These are phyloP conservation scores for Mortierella sp. DNA, from an alignment of 371 early-diverging fungal genomes.

Conservation along the genomic window DNA sequence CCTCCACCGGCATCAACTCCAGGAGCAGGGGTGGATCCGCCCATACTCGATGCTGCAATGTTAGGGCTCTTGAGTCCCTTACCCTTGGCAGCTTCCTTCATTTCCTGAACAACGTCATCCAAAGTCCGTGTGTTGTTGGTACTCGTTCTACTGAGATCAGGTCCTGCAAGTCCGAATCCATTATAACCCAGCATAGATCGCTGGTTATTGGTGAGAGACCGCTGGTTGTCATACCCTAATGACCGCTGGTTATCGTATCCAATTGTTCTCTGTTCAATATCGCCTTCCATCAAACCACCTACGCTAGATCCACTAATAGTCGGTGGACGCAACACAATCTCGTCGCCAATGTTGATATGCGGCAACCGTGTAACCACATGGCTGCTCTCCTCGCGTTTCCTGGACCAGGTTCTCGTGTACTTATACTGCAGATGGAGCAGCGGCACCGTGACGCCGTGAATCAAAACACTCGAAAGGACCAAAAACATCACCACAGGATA, in stretches of 20 bases:
- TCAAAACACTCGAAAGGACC: constrained; percentile 82
- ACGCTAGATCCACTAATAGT: constrained; percentile 19
- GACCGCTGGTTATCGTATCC: constrained; percentile 32
- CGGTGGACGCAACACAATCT: constrained; percentile 51
- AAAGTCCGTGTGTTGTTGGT: constrained; percentile 35
- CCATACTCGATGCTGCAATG: not conserved
- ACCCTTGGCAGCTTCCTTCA: constrained; percentile 44
- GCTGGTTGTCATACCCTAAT: constrained; percentile 18
- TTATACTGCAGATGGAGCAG: constrained; percentile 72
- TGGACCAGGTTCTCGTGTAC: constrained; percentile 61
- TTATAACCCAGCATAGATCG: not conserved
- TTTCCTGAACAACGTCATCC: constrained; percentile 51
- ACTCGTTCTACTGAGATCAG: constrained; percentile 34
- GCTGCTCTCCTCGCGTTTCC: constrained; percentile 51
- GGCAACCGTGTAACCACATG: constrained; percentile 58
- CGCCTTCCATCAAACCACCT: constrained; percentile 18
- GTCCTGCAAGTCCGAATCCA: constrained; percentile 15
- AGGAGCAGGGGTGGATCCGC: not conserved
- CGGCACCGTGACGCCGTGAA: constrained; percentile 89
- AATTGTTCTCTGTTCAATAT: constrained; percentile 12
- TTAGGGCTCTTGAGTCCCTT: constrained; percentile 16
- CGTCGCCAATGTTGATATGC: constrained; percentile 59
- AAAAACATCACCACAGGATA: constrained; percentile 80
- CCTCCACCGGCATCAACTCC: not conserved
- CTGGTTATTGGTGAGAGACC: constrained; percentile 4